Evolutionary conservation across 164 flowering plant species (phyloP).

Genomic region (Annona cherimola): DNA sequence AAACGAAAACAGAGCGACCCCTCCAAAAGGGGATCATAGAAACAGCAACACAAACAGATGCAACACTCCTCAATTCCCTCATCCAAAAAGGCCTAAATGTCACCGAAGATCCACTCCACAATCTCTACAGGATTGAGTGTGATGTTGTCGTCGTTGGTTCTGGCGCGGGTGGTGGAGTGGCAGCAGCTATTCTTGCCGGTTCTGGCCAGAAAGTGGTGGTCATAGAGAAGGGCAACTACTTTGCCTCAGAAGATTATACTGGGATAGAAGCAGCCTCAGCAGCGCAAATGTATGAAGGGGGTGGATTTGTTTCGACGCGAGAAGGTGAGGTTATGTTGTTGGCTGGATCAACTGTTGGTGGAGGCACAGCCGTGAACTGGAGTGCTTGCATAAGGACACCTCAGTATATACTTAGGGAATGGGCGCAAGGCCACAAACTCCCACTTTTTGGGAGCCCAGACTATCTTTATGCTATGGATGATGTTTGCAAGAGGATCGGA

Average conservation of each 20-base stretch:
- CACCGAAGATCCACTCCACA: constrained; percentile 16
- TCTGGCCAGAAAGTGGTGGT: constrained; percentile 57
- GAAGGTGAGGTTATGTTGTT: constrained; percentile 33
- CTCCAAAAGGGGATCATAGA: constrained; percentile 50
- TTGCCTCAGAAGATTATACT: constrained; percentile 42
- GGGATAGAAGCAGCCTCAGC: constrained; percentile 56
- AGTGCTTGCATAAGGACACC: constrained; percentile 70
- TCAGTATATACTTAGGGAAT: constrained; percentile 36
- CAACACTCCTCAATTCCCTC: constrained; percentile 33
- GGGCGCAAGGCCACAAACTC: constrained; percentile 41
- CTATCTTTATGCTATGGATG: constrained; percentile 58
- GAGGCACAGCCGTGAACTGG: constrained; percentile 78
- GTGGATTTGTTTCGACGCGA: constrained; percentile 34
- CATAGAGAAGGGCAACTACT: constrained; percentile 67
- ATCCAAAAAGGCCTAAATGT: constrained; percentile 41
- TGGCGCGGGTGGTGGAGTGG: constrained; percentile 74
- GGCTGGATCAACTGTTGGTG: constrained; percentile 74
- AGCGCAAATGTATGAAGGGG: constrained; percentile 47
- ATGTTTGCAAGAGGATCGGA: constrained; percentile 51
- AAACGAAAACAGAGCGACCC: constrained; percentile 27
- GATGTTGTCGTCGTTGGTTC: constrained; percentile 64
- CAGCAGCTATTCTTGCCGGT: constrained; percentile 57
- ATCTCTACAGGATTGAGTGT: constrained; percentile 40
- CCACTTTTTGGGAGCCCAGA: constrained; percentile 33
- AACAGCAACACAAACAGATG: constrained; percentile 33